Evolutionary conservation across 106 monocot species (phyloP), one percentile per base, ranked within the genome.

Genomic region (Platanthera zijinensis): DNA sequence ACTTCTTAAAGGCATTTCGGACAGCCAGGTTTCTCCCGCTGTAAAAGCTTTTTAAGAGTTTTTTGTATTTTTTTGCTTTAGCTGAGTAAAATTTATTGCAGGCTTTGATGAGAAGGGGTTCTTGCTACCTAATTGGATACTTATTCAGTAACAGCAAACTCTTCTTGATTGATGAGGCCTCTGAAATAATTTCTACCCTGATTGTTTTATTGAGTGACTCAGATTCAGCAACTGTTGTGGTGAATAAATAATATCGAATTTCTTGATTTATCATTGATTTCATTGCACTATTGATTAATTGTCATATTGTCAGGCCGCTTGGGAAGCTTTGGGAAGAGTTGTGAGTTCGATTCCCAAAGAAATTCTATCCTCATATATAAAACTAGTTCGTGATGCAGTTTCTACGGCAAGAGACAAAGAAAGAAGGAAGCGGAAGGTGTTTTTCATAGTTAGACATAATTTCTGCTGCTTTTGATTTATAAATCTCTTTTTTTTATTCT

Each of bases 331-430:
- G 76, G 85, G 88, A 75, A 94, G 81, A 71, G 97, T 99, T 74
- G 73, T 99, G 71, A 88, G 82, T 13, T 88, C 94, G 50, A 75
- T 99, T 84, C 94, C 94, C 8, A 99, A 99, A 81, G 97, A 99
- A 79, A 54, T 92, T 69, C 80, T 99, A 32, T 76, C 92, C 71
- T 81, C 86, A 14, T 89, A 94, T 79, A 92, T 94, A 18, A 99
- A 94, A 80, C 56, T 94, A 69, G 97, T 99, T 12, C 93, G 97
- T 73, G 97, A 99, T 90, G 94, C 97, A 49, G 81, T 99, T n/a
- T 94, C 97, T 63, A 94, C 97, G 5, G 97, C 97, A 17, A 90
- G 90, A 84, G 97, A 99, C 77, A 94, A 94, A 79, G 94, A 99
- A 56, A 71, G 97, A 71, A 91, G 97, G 81, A 99, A 85, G 83